Base-by-base conservation (phyloP, 768 basidiomycete genomes). In the Chalciporus piperatus region DNA sequence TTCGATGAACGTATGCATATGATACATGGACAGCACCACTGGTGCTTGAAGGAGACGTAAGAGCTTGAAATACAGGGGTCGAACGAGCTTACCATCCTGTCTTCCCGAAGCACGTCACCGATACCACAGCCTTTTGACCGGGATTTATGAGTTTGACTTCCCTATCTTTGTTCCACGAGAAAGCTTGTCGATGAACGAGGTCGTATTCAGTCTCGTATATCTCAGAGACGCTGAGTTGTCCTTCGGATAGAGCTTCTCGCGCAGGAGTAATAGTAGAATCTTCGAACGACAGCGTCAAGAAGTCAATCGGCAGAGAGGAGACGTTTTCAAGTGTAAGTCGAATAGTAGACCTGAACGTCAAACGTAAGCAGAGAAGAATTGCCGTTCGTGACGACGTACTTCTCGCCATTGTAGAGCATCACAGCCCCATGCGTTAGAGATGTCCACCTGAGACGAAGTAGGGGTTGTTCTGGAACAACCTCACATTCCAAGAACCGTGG, bases 351-450 rank as follows among this genome's bases (percentile, higher is more conserved):
- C 96, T 98, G 41, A 27, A 43, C 48, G 46, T 39, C 2, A 27
- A 49, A 44, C 56, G 52, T 48, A 46, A 50, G 44, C 35, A 27
- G 50, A 43, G 22, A 4, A 10, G 16, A 45, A 27, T 20, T 45
- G 6, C 14, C 33, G 19, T 56, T 22, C 20, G 23, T 49, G 32
- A 14, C 5, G 6, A 72, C 84, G 53, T 56, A 93, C 95, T 72
- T 84, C 74, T 99, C 97, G 30, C 97, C 97, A 43, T 96, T 83
- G 63, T 96, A 98, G 45, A 98, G 74, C 92, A 97, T 96, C 22
- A 98, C 73, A 0, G 95, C 92, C 1, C 92, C 93, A 59, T 97
- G 93, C 1, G 89, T 95, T 19, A 97, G 72, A n/a, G 90, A 92
- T 14, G 87, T 90, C 63, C 90, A 76, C 49, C 90, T 79, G 65